Percentiles rank a stretch among this genome's conserved stretches.
Conservation (phyloP, 2,329 filamentous ascomycete species). For the Furcasterigmium sp. region DNA sequence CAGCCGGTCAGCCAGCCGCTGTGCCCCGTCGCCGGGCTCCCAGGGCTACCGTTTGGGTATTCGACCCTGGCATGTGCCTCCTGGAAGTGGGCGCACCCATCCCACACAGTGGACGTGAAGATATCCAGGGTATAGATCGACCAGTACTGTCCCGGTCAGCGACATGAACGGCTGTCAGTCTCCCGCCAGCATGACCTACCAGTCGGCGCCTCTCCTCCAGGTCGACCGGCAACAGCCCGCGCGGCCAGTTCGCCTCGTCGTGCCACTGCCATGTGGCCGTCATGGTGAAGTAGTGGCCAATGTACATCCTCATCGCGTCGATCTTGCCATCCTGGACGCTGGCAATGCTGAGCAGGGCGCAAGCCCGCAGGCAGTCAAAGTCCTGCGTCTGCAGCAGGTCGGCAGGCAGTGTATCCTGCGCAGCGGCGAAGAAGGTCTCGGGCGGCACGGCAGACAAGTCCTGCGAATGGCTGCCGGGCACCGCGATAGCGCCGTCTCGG, state of each 20-base stretch:
- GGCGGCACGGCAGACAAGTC: conserved; percentile 27
- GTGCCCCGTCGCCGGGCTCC: background rate
- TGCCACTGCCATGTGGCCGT: conserved; percentile 40
- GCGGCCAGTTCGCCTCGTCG: conserved; percentile 47
- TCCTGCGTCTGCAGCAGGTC: conserved; percentile 22
- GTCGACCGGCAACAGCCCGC: conserved; percentile 35
- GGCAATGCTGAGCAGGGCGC: conserved; percentile 40
- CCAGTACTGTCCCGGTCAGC: conserved; percentile 34
- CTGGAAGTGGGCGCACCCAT: conserved; percentile 19
- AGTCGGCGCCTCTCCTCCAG: conserved; percentile 39
- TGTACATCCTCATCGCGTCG: conserved; percentile 40
- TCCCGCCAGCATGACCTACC: conserved; percentile 25
- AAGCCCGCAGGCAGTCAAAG: conserved; percentile 36
- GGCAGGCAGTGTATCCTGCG: conserved; percentile 29
- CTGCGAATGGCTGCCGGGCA: background rate
- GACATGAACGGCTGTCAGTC: background rate
- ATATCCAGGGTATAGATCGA: conserved; percentile 51
- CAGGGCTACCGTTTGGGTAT: conserved; percentile 37
- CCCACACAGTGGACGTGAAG: conserved; percentile 46
- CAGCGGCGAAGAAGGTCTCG: conserved; percentile 38
- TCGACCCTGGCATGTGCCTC: conserved; percentile 39
- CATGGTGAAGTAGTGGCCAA: conserved; percentile 44
- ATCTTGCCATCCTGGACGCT: conserved; percentile 45
- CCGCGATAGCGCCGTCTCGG: conserved; percentile 36
- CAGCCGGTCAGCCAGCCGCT: conserved; percentile 45